A percentile compares a stretch with the other conserved stretches of the same genome.
Evolutionary conservation across 2,329 filamentous ascomycete species (phyloP).

Genomic region (Lithohypha guttulata): DNA sequence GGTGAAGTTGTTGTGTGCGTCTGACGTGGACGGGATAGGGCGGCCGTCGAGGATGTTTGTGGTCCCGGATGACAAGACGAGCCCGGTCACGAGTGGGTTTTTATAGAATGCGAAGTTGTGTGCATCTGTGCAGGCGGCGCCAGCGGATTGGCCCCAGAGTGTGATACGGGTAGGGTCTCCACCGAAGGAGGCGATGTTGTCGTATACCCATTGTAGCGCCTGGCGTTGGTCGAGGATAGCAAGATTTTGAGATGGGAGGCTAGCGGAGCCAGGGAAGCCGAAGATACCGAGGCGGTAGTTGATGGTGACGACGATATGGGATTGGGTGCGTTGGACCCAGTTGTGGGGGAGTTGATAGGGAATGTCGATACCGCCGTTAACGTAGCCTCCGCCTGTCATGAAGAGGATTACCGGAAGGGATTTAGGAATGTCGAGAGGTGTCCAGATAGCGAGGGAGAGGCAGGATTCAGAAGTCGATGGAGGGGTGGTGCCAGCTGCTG

Average conservation of each 20-base stretch:
- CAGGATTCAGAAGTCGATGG: constrained; percentile 32
- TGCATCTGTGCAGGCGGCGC: constrained; percentile 5
- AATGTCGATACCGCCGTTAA: constrained; percentile 28
- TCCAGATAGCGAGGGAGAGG: constrained; percentile 34
- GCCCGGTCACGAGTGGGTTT: constrained; percentile 20
- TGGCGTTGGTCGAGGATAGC: constrained; percentile 45
- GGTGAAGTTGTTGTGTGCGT: constrained; percentile 23
- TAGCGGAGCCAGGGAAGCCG: constrained; percentile 29
- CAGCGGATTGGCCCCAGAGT: constrained; percentile 35
- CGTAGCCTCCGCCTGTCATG: constrained; percentile 21
- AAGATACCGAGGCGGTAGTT: constrained; percentile 29
- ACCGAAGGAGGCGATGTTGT: constrained; percentile 43
- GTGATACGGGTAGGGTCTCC: constrained; percentile 39
- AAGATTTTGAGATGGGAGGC: constrained; percentile 32
- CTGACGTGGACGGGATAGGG: constrained; percentile 10
- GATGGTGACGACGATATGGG: constrained; percentile 32
- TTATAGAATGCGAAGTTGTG: constrained; percentile 21
- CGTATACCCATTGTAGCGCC: constrained; percentile 42
- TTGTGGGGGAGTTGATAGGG: constrained; percentile 31
- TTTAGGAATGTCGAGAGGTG: constrained; percentile 24
- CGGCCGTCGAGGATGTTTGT: constrained; percentile 10
- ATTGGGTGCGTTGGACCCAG: constrained; percentile 32
- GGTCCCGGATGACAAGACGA: constrained; percentile 17
- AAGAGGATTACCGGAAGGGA: constrained; percentile 21
- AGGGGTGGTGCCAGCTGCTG: constrained; percentile 16